phyloP scores from a whole-genome alignment of 495 filamentous ascomycete genomes.

The Delitschia confertaspora region DNA sequence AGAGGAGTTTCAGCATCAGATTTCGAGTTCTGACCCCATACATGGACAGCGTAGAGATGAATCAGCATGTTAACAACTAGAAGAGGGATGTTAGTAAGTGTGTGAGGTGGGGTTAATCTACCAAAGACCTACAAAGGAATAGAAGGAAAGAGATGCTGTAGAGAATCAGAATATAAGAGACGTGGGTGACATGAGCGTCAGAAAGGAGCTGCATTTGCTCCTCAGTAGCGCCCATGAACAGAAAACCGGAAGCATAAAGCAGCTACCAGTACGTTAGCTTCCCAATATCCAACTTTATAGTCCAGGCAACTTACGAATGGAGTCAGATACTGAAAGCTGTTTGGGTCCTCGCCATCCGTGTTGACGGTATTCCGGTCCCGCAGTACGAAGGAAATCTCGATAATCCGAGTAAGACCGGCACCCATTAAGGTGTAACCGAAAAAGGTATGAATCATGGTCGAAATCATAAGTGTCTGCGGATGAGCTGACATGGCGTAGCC shows the following conservation, averaged over 20 bases:
- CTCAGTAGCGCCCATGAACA: slow-evolving; percentile 96
- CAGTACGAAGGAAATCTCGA: slow-evolving; percentile 86
- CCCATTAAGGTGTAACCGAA: slow-evolving; percentile 96
- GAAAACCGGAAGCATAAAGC: slow-evolving; percentile 84
- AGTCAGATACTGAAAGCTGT: slow-evolving; percentile 88
- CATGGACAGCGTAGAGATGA: slow-evolving; percentile 64
- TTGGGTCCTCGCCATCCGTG: slow-evolving; percentile 53
- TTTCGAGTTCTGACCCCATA: slow-evolving; percentile 33
- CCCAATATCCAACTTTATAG: background rate
- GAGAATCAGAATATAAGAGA: slow-evolving; percentile 82
- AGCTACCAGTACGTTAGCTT: slow-evolving; percentile 44
- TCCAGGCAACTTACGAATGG: slow-evolving; percentile 63
- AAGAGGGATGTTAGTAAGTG: background rate
- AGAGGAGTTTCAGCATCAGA: slow-evolving; percentile 19
- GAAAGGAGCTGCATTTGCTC: slow-evolving; percentile 80
- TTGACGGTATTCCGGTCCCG: slow-evolving; percentile 55
- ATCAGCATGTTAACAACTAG: slow-evolving; percentile 71
- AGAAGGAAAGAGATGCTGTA: slow-evolving; percentile 84
- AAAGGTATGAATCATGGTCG: slow-evolving; percentile 79
- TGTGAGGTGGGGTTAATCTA: background rate
- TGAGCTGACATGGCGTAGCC: slow-evolving; percentile 94
- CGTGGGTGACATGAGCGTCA: slow-evolving; percentile 67
- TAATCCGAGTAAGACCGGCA: slow-evolving; percentile 70
- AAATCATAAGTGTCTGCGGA: slow-evolving; percentile 70
- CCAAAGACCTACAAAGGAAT: slow-evolving; percentile 63